These are phyloP conservation scores for Huiozyma naganishii DNA, from an alignment of 805 yeast species.

Conservation along the genomic window DNA sequence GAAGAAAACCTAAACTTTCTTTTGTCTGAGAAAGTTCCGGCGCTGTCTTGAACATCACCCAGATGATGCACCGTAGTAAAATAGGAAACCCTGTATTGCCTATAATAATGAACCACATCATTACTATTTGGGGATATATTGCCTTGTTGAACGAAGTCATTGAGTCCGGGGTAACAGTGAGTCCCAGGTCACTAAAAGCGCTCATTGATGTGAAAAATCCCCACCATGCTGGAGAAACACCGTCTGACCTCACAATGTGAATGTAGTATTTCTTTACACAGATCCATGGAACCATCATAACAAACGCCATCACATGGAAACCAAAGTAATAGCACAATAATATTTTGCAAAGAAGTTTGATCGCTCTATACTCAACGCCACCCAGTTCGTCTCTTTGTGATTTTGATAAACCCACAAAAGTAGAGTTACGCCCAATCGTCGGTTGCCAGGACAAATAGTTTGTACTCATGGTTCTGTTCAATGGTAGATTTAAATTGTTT, in stretches of 20 bases:
- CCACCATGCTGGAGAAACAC: constrained; percentile 84
- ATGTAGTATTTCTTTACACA: constrained; percentile 32
- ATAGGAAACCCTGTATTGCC: constrained; percentile 97
- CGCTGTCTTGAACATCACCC: constrained; percentile 62
- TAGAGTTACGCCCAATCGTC: constrained; percentile 85
- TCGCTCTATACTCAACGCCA: constrained; percentile 92
- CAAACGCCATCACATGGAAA: constrained; percentile 47
- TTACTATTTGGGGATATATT: constrained; percentile 51
- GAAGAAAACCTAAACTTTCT: constrained; percentile 74
- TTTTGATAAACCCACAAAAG: constrained; percentile 70
- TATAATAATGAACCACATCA: constrained; percentile 64
- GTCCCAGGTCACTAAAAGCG: constrained; percentile 77
- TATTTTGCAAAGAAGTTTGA: constrained; percentile 61
- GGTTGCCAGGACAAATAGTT: constrained; percentile 84
- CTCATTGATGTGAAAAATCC: constrained; percentile 75
- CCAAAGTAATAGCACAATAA: constrained; percentile 64
- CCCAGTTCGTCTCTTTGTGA: constrained; percentile 90
- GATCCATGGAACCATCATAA: constrained; percentile 56
- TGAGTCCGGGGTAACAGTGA: constrained; percentile 71
- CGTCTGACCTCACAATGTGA: constrained; percentile 37
- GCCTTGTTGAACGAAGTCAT: constrained; percentile 57
- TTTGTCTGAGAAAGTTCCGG: constrained; percentile 50
- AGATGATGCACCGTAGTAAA: constrained; percentile 65
- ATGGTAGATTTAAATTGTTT: constrained; percentile 6
- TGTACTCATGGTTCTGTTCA: constrained; percentile 35